Evolutionary conservation across 345 rosid species (phyloP).

Genomic region (Euphorbia pulcherrima): DNA sequence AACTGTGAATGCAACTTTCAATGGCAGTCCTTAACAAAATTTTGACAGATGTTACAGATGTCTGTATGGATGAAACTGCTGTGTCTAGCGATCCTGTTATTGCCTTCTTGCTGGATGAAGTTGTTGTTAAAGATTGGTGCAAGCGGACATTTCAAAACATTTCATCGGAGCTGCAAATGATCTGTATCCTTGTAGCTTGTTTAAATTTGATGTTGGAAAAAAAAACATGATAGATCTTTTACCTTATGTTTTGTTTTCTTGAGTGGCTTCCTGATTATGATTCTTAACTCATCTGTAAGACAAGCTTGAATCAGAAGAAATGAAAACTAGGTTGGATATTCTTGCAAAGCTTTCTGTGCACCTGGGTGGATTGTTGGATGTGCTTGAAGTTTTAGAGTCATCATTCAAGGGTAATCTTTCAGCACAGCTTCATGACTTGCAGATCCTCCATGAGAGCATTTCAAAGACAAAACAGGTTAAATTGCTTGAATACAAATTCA

Average conservation of each 20-base stretch:
- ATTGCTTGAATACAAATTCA: constrained; percentile 10
- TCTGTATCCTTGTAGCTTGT: constrained; percentile 67
- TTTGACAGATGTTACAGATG: constrained; percentile 79
- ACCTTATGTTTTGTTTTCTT: constrained; percentile 1
- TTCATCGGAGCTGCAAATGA: constrained; percentile 50
- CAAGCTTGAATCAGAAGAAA: constrained; percentile 52
- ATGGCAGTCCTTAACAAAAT: constrained; percentile 45
- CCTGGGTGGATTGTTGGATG: constrained; percentile 62
- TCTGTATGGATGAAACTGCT: constrained; percentile 97
- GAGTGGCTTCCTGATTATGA: neutral
- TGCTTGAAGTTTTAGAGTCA: constrained; percentile 78
- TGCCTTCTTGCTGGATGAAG: constrained; percentile 98
- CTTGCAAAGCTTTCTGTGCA: constrained; percentile 55
- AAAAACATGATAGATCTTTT: neutral
- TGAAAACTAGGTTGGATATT: constrained; percentile 45
- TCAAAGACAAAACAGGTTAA: constrained; percentile 87
- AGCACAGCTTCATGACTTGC: constrained; percentile 70
- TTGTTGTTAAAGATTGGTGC: constrained; percentile 98
- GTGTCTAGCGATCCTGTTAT: constrained; percentile 92
- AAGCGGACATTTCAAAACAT: constrained; percentile 65
- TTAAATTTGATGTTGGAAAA: constrained; percentile 15
- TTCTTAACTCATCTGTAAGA: constrained; percentile 57
- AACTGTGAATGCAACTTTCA: constrained; percentile 3
- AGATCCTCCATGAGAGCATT: constrained; percentile 67
- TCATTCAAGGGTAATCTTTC: constrained; percentile 75